Conservation (phyloP, 2,329 filamentous ascomycete species). For the Tricladium varicosporioides region DNA sequence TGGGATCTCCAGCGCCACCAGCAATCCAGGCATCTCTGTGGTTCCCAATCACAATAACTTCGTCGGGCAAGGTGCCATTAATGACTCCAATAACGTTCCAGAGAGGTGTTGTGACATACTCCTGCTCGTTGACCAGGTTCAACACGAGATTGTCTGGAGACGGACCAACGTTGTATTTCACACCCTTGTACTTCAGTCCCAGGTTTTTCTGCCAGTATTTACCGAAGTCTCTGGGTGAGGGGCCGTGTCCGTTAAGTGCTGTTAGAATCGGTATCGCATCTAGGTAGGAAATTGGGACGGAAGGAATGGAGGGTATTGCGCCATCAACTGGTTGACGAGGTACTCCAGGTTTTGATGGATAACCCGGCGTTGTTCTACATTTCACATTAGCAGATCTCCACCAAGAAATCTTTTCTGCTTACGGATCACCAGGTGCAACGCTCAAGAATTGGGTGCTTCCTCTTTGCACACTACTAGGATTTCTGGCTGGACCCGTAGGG, state of each 20-base stretch:
- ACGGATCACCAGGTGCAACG: constrained; percentile 68
- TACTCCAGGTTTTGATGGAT: constrained; percentile 86
- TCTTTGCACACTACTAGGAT: constrained; percentile 86
- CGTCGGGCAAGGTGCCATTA: constrained; percentile 83
- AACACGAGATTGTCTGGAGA: constrained; percentile 66
- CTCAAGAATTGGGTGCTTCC: constrained; percentile 83
- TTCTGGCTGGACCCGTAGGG: constrained; percentile 80
- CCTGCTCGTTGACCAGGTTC: constrained; percentile 75
- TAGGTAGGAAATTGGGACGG: constrained; percentile 82
- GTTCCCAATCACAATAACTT: constrained; percentile 88
- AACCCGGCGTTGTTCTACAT: constrained; percentile 80
- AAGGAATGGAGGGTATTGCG: constrained; percentile 81
- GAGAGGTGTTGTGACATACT: constrained; percentile 76
- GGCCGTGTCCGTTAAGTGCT: constrained; percentile 85
- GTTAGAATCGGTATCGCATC: constrained; percentile 87
- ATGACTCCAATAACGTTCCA: constrained; percentile 94
- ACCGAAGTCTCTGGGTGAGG: constrained; percentile 71
- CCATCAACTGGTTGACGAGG: constrained; percentile 69
- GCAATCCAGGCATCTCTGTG: constrained; percentile 89
- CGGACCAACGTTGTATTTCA: constrained; percentile 69
- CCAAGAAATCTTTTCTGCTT: constrained; percentile 43
- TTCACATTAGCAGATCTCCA: constrained; percentile 56
- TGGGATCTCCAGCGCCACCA: constrained; percentile 80
- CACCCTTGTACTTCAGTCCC: constrained; percentile 62
- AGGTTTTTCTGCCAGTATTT: constrained; percentile 62